phyloP scores from a whole-genome alignment of 345 rosid species.

The Passiflora organensis region DNA sequence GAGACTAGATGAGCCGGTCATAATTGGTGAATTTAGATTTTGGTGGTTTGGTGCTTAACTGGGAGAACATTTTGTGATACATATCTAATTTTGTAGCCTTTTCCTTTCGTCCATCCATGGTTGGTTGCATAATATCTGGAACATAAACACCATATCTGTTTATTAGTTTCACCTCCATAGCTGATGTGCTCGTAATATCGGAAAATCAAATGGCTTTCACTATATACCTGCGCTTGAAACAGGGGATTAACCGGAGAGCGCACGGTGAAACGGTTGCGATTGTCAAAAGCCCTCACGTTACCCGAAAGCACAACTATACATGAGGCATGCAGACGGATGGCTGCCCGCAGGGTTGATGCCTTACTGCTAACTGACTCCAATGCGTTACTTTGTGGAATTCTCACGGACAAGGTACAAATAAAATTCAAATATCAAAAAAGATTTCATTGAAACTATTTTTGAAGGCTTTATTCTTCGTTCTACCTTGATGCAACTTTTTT shows the following conservation, averaged over 20 bases:
- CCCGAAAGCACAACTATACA: slow-evolving; percentile 74
- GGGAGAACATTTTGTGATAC: too few relatives aligned
- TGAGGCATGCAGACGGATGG: slow-evolving; percentile 95
- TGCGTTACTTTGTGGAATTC: slow-evolving; percentile 95
- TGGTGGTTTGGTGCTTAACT: too few relatives aligned
- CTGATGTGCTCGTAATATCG: too few relatives aligned
- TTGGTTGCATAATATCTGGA: too few relatives aligned
- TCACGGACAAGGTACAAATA: slow-evolving; percentile 76
- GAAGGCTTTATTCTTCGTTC: neutral
- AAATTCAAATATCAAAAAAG: neutral
- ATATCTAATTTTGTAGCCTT: too few relatives aligned
- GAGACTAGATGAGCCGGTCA: too few relatives aligned
- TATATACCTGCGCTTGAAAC: slow-evolving; percentile 15
- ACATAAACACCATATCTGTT: too few relatives aligned
- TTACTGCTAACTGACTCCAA: slow-evolving; percentile 84
- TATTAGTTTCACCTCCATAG: too few relatives aligned
- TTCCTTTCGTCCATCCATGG: too few relatives aligned
- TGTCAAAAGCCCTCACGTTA: slow-evolving; percentile 86
- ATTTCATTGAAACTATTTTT: neutral
- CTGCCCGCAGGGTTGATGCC: slow-evolving; percentile 93
- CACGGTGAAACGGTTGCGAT: slow-evolving; percentile 79
- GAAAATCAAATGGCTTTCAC: too few relatives aligned
- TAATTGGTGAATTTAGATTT: too few relatives aligned
- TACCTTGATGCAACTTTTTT: neutral
- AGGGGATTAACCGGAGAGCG: slow-evolving; percentile 90